Evolutionary conservation across 2,329 filamentous ascomycete genomes (phyloP).

Genomic region (Sporothrix mexicana): DNA sequence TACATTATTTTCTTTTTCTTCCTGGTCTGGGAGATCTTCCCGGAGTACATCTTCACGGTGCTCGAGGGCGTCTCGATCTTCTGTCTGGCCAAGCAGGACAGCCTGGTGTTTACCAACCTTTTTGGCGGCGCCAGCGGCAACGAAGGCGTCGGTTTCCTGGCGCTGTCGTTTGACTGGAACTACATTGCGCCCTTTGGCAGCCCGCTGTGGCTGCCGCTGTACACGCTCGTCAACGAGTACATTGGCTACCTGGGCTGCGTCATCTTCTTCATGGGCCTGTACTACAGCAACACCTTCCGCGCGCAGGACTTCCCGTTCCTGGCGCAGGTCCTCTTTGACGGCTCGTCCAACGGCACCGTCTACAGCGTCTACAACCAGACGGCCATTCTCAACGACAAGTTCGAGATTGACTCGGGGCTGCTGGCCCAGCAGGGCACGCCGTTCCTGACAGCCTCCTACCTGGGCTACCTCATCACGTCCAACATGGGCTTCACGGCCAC

Average conservation of each 20-base stretch:
- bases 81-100: slow-evolving; percentile 39
- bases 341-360: slow-evolving; percentile 45
- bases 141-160: slow-evolving; percentile 50
- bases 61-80: slow-evolving; percentile 38
- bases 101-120: slow-evolving; percentile 46
- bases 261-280: slow-evolving; percentile 48
- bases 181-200: slow-evolving; percentile 49
- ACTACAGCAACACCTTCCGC: slow-evolving; percentile 52
- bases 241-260: slow-evolving; percentile 49
- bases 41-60: slow-evolving; percentile 41
- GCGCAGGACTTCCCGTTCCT: slow-evolving; percentile 52
- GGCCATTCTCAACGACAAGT: slow-evolving; percentile 48
- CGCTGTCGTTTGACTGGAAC: slow-evolving; percentile 52
- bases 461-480: slow-evolving; percentile 49
- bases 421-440: slow-evolving; percentile 50
- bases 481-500: slow-evolving; percentile 56
- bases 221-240: slow-evolving; percentile 48
- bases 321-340: slow-evolving; percentile 50
- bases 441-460: slow-evolving; percentile 50
- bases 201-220: slow-evolving; percentile 45
- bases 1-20: slow-evolving; percentile 48
- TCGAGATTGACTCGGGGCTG: slow-evolving; percentile 46
- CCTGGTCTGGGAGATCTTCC: slow-evolving; percentile 56
- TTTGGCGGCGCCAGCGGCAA: slow-evolving; percentile 53
- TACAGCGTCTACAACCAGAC: slow-evolving; percentile 51